phyloP scores from a whole-genome alignment of 2,329 filamentous ascomycete species.

The Trichoderma hamatum region DNA sequence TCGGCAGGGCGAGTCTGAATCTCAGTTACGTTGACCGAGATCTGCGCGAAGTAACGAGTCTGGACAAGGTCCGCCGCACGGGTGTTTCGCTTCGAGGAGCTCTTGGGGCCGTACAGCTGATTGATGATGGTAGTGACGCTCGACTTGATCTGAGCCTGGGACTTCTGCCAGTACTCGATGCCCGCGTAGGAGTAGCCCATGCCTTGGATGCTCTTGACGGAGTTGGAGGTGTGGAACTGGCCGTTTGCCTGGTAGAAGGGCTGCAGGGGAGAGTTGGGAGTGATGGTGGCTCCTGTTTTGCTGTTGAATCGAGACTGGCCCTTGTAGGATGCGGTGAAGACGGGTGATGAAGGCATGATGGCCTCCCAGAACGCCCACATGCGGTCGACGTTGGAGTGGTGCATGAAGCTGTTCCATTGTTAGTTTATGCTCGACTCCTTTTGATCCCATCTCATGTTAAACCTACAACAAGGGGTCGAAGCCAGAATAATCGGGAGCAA shows the following conservation, averaged over 20 bases:
- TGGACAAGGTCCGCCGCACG: conserved; percentile 19
- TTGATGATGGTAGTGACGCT: conserved; percentile 42
- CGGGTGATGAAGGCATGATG: conserved; percentile 42
- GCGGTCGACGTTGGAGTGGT: conserved; percentile 64
- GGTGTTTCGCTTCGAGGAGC: neutral
- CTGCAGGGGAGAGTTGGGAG: conserved; percentile 50
- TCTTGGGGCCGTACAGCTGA: conserved; percentile 35
- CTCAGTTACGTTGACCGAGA: conserved; percentile 42
- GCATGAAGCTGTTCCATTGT: conserved; percentile 30
- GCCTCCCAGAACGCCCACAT: conserved; percentile 62
- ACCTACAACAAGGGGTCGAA: conserved; percentile 52
- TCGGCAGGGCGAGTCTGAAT: conserved; percentile 39
- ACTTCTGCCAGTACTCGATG: conserved; percentile 42
- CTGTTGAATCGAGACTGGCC: conserved; percentile 47
- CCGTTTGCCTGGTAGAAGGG: conserved; percentile 51
- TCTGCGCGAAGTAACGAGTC: conserved; percentile 42
- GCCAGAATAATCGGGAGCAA: conserved; percentile 45
- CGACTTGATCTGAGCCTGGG: conserved; percentile 35
- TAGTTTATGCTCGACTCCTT: neutral
- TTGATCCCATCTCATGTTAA: neutral
- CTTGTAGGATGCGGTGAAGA: conserved; percentile 42
- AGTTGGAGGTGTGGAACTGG: conserved; percentile 48
- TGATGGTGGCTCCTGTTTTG: conserved; percentile 44
- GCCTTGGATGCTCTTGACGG: conserved; percentile 38
- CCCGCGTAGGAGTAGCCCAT: conserved; percentile 48